Evolutionary conservation across 805 yeast genomes (phyloP).

Genomic region (Zygosaccharomyces bailii): DNA sequence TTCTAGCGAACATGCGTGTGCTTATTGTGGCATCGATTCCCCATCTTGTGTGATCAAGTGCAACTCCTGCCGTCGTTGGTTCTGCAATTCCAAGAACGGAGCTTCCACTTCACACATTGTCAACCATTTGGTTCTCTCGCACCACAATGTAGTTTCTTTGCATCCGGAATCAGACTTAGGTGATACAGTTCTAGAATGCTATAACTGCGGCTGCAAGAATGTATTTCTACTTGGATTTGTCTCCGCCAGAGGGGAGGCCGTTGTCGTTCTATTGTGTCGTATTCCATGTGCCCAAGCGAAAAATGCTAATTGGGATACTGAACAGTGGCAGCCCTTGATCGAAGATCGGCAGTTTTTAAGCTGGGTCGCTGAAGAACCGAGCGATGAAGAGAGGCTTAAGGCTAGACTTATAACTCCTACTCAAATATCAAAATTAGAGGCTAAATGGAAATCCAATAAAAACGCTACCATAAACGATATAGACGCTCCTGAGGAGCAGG

Average conservation of each 20-base stretch:
- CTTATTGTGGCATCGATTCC: slow-evolving; percentile 72
- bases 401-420: slow-evolving; percentile 56
- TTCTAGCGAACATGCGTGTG: slow-evolving; percentile 44
- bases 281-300: slow-evolving; percentile 80
- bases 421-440: slow-evolving; percentile 71
- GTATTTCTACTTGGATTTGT: slow-evolving; percentile 82
- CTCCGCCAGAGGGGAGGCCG: slow-evolving; percentile 79
- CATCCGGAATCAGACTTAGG: slow-evolving; percentile 83
- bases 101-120: slow-evolving; percentile 74
- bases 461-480: slow-evolving; percentile 70
- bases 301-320: slow-evolving; percentile 80
- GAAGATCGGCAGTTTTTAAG: slow-evolving; percentile 72
- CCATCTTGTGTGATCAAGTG: slow-evolving; percentile 71
- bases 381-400: slow-evolving; percentile 56
- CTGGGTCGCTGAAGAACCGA: slow-evolving; percentile 76
- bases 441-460: slow-evolving; percentile 73
- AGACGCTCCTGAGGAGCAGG: slow-evolving; percentile 48
- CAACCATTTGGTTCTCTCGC: slow-evolving; percentile 76
- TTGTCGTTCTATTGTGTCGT: slow-evolving; percentile 82
- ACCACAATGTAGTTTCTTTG: slow-evolving; percentile 68
- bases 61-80: slow-evolving; percentile 77
- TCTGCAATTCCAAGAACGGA: slow-evolving; percentile 70
- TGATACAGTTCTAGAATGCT: slow-evolving; percentile 84
- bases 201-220: slow-evolving; percentile 80
- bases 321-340: slow-evolving; percentile 82